Evolutionary conservation across 805 yeast species (phyloP).

Genomic region (Barnettozyma salicaria): DNA sequence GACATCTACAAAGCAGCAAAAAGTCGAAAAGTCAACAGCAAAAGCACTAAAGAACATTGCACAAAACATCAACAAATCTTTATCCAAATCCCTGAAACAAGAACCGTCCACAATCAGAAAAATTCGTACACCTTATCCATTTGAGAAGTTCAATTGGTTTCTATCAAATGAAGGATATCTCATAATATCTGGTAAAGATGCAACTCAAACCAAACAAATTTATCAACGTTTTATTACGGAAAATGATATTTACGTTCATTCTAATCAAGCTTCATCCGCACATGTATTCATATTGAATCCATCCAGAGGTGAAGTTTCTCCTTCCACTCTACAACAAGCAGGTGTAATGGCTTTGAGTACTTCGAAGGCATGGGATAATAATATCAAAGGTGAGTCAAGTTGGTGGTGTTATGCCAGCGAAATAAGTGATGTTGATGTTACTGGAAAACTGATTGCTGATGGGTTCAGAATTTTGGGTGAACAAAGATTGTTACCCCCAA

Average conservation of each 20-base stretch:
- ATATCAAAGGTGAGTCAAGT: conserved; percentile 59
- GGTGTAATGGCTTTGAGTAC: conserved; percentile 78
- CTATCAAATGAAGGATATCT: conserved; percentile 84
- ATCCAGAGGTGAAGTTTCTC: conserved; percentile 60
- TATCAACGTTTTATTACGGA: conserved; percentile 70
- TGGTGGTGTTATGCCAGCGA: conserved; percentile 75
- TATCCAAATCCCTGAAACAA: conserved; percentile 55
- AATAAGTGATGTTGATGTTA: conserved; percentile 62
- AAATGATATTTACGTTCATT: conserved; percentile 65
- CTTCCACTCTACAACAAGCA: conserved; percentile 84
- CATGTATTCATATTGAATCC: conserved; percentile 82
- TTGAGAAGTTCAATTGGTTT: conserved; percentile 94
- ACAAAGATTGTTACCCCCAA: conserved; percentile 62
- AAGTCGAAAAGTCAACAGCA: conserved; percentile 71
- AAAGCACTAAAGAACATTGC: conserved; percentile 82
- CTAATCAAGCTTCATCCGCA: conserved; percentile 68
- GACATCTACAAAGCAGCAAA: conserved; percentile 72
- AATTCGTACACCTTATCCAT: conserved; percentile 74
- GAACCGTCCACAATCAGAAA: conserved; percentile 49
- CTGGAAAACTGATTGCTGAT: conserved; percentile 52
- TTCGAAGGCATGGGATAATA: conserved; percentile 82
- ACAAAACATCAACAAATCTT: conserved; percentile 64
- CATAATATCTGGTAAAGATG: conserved; percentile 83
- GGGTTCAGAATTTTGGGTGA: conserved; percentile 55
- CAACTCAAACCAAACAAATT: conserved; percentile 70